Conservation (phyloP, 495 filamentous ascomycete species). For the Paragyromitra xinjiangensis region DNA sequence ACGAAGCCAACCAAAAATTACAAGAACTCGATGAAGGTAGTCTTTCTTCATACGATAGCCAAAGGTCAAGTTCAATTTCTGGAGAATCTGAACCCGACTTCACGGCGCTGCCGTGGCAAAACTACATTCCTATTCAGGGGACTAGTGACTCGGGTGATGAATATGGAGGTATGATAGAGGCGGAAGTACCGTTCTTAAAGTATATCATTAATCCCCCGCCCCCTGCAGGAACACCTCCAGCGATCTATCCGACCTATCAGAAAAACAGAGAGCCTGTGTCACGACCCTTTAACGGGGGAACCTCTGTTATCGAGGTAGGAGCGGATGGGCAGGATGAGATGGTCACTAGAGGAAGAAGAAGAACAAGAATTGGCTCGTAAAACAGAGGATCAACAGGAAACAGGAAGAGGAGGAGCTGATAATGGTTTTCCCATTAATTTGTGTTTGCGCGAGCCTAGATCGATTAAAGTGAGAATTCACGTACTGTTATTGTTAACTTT, state of each 20-base stretch:
- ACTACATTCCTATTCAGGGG: constrained; percentile 16
- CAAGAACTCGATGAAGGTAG: constrained; percentile 10
- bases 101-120: constrained; percentile 22
- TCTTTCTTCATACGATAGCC: constrained; percentile 15
- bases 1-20: not conserved
- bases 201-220: constrained; percentile 29
- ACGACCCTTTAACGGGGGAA: not conserved
- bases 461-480: constrained; percentile 13
- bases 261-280: not conserved
- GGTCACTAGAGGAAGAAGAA: constrained; percentile 30
- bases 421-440: not conserved
- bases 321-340: constrained; percentile 19
- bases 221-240: constrained; percentile 6
- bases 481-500: constrained; percentile 10
- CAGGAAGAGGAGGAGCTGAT: not conserved
- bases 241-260: constrained; percentile 14
- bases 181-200: constrained; percentile 27
- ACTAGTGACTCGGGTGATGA: constrained; percentile 6
- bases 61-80: constrained; percentile 4
- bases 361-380: constrained; percentile 15
- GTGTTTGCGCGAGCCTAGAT: not conserved
- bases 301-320: constrained; percentile 13
- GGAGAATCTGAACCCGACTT: constrained; percentile 3
- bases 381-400: not conserved
- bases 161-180: constrained; percentile 18